A percentile compares a stretch with the other conserved stretches of the same genome.
Evolutionary conservation across 2,329 filamentous ascomycete genomes (phyloP).

Genomic region (Aspergillus spinulosporus): DNA sequence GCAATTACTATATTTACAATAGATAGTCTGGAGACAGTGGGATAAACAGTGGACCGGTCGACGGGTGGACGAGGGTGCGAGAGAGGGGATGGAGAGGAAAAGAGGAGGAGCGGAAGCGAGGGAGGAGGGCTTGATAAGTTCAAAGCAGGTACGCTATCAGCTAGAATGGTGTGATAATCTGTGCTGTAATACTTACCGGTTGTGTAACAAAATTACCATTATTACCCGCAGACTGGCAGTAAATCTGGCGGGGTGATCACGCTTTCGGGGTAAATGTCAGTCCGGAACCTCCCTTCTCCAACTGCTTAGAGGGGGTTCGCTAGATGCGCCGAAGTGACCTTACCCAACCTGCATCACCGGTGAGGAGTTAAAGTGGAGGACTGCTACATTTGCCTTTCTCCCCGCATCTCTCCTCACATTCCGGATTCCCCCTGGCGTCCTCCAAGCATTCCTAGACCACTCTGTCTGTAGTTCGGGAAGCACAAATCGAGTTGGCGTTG

Average conservation of each 20-base stretch:
- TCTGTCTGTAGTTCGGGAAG: no score
- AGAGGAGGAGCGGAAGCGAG: slow-evolving; percentile 20
- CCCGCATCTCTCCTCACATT: slow-evolving; percentile 5
- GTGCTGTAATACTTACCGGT: neutral
- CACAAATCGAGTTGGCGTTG: no score
- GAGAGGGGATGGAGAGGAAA: slow-evolving; percentile 18
- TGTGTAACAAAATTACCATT: slow-evolving; percentile 5
- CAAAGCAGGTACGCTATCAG: neutral
- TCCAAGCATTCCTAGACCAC: no score
- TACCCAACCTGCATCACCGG: slow-evolving; percentile 27
- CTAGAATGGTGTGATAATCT: slow-evolving; percentile 2
- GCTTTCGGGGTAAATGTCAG: slow-evolving; percentile 1
- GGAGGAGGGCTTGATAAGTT: slow-evolving; percentile 9
- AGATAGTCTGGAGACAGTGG: slow-evolving; percentile 3
- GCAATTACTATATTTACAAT: slow-evolving; percentile 7
- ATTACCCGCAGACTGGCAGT: neutral
- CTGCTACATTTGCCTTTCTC: neutral
- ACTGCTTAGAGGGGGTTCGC: neutral
- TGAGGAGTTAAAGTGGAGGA: slow-evolving; percentile 21
- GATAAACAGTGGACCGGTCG: slow-evolving; percentile 1
- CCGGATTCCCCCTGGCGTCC: neutral
- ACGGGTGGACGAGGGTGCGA: slow-evolving; percentile 10
- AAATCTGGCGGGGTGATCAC: neutral
- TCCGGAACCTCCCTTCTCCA: slow-evolving; percentile 4
- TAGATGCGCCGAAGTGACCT: slow-evolving; percentile 22